phyloP scores from a whole-genome alignment of 495 filamentous ascomycete genomes.

The Annulohypoxylon maeteangense region DNA sequence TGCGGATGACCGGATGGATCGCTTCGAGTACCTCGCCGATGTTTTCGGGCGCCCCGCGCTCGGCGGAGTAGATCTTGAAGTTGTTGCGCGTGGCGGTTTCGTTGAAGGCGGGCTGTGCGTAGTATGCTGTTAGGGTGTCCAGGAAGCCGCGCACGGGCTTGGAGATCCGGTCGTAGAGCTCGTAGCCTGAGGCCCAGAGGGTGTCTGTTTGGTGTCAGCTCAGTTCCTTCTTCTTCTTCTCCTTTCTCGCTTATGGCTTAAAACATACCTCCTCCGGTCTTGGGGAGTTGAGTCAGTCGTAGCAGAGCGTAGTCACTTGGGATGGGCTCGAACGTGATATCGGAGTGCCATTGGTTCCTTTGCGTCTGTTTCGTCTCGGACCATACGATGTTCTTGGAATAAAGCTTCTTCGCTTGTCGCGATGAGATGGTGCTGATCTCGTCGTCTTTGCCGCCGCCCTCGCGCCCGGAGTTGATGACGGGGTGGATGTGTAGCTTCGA shows the following conservation, averaged over 20 bases:
- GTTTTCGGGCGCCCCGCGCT: conserved; percentile 76
- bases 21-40: conserved; percentile 69
- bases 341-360: conserved; percentile 69
- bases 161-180: conserved; percentile 80
- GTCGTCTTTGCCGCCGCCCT: conserved; percentile 68
- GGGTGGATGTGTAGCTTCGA: conserved; percentile 80
- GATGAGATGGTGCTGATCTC: conserved; percentile 80
- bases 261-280: conserved; percentile 73
- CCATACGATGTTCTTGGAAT: conserved; percentile 50
- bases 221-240: background rate
- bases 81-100: conserved; percentile 63
- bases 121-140: conserved; percentile 74
- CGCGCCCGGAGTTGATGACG: conserved; percentile 69
- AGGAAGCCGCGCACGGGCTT: conserved; percentile 72
- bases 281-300: conserved; percentile 69
- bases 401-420: conserved; percentile 66
- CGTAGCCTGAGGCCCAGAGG: conserved; percentile 80
- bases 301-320: conserved; percentile 74
- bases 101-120: conserved; percentile 69
- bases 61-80: conserved; percentile 64
- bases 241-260: background rate
- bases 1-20: conserved; percentile 77
- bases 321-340: conserved; percentile 74
- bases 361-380: conserved; percentile 52
- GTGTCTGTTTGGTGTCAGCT: conserved; percentile 61